A percentile compares a stretch with the other conserved stretches of the same genome.
Evolutionary conservation across 1,139 yeast genomes (phyloP).

Genomic region (Pneumocystis sp.): DNA sequence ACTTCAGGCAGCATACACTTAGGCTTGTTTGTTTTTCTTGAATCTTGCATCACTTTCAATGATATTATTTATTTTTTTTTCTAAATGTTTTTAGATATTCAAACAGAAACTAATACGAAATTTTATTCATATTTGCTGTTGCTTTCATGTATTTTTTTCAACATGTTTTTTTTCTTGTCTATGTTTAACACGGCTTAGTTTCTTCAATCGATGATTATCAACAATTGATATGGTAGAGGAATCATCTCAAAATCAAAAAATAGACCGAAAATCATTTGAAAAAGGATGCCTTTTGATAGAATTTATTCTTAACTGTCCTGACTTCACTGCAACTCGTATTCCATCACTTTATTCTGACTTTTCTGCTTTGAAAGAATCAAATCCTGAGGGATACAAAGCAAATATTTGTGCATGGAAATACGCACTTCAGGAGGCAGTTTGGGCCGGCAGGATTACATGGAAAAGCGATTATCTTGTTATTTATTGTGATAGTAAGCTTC

Average conservation of each 20-base stretch:
- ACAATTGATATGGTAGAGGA: constrained; percentile 2
- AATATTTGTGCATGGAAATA: constrained; percentile 3
- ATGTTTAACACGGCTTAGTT: neutral
- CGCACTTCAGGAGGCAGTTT: constrained; percentile 20
- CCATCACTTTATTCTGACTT: constrained; percentile 4
- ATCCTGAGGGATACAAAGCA: constrained; percentile 5
- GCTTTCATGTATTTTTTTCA: neutral
- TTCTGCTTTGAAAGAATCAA: neutral
- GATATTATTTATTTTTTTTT: neutral
- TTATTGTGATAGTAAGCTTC: neutral
- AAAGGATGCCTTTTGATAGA: neutral
- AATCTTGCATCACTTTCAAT: neutral
- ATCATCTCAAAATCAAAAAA: neutral
- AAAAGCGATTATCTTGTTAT: neutral
- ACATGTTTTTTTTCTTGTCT: neutral
- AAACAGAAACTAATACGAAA: neutral
- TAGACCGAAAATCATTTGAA: neutral
- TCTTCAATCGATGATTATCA: neutral
- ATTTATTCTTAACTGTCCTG: neutral
- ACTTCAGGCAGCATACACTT: neutral
- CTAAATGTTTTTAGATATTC: neutral
- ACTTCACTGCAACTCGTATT: constrained; percentile 2
- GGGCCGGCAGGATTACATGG: constrained; percentile 10
- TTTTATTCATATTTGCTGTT: no score
- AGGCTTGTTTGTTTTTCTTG: neutral